Evolutionary conservation across 108 stramenopile genomes (phyloP).

Genomic region (Cylindrotheca closterium): DNA sequence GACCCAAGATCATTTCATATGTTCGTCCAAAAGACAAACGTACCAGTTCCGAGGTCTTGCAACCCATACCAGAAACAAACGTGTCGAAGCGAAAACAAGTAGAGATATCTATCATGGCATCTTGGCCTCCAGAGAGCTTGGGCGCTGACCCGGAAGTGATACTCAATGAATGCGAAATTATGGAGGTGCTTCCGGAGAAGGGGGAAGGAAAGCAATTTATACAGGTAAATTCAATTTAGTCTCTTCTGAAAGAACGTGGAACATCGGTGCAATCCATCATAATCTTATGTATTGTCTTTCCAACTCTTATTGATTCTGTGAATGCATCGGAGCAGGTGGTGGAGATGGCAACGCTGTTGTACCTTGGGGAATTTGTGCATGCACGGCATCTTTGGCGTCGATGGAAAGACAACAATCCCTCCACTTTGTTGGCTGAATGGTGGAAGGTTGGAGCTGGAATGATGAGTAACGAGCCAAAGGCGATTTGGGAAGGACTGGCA

Average conservation of each 20-base stretch:
- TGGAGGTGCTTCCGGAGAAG: conserved; percentile 5
- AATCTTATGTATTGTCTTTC: too few relatives aligned
- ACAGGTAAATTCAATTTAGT: not conserved
- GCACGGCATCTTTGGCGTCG: conserved; percentile 21
- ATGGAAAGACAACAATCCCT: conserved; percentile 7
- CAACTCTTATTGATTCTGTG: too few relatives aligned
- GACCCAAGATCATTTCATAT: too few relatives aligned
- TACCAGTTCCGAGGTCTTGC: too few relatives aligned
- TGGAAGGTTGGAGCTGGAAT: conserved; percentile 14
- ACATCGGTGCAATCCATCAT: too few relatives aligned
- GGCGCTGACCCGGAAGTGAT: conserved; percentile 9
- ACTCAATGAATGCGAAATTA: conserved; percentile 15
- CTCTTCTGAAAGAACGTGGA: not conserved
- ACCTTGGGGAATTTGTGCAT: conserved; percentile 14
- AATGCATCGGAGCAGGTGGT: conserved; percentile 8
- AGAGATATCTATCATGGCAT: conserved; percentile 1
- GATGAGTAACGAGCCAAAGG: conserved; percentile 3
- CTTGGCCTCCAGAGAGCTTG: conserved; percentile 15
- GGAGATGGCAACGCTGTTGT: conserved; percentile 14
- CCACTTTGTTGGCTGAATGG: conserved; percentile 11
- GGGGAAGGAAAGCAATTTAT: conserved; percentile 11
- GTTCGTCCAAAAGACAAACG: too few relatives aligned
- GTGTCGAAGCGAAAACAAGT: not conserved
- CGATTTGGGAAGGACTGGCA: conserved; percentile 14
- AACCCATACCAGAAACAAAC: too few relatives aligned